phyloP scores from a whole-genome alignment of 805 yeast genomes.

The Saccharomycopsis sp. region DNA sequence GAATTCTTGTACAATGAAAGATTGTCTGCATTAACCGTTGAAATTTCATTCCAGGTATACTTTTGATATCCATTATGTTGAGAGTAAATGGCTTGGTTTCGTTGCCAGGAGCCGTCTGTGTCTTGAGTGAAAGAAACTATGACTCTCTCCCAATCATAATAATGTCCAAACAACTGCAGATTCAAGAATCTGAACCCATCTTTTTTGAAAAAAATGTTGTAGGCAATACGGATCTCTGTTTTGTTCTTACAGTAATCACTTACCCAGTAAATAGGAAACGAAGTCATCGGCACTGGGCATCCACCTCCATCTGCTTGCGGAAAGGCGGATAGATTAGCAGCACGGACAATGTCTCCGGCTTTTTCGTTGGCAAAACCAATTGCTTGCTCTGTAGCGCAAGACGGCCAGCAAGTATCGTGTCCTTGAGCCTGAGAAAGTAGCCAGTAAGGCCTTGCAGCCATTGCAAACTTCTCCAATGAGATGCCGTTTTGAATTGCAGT shows the following conservation, averaged over 20 bases:
- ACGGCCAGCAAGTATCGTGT: constrained; percentile 12
- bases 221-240: constrained; percentile 5
- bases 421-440: not conserved
- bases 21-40: constrained; percentile 1
- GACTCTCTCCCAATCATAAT: constrained; percentile 13
- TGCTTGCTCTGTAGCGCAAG: not conserved
- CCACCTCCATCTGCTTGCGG: constrained; percentile 9
- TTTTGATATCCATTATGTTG: constrained; percentile 5
- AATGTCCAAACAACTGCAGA: constrained; percentile 5
- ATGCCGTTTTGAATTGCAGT: not conserved
- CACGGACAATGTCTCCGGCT: not conserved
- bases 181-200: constrained; percentile 9
- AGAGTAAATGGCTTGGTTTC: not conserved
- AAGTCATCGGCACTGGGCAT: constrained; percentile 1
- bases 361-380: not conserved
- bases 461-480: constrained; percentile 3
- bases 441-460: constrained; percentile 9
- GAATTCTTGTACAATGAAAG: not conserved
- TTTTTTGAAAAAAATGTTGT: constrained; percentile 6
- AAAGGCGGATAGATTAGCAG: constrained; percentile 1
- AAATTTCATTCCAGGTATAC: constrained; percentile 4
- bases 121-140: constrained; percentile 4
- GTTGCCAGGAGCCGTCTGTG: not conserved
- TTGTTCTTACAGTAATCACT: constrained; percentile 2
- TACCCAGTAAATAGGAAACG: constrained; percentile 7